Evolutionary conservation across 2,329 filamentous ascomycete genomes (phyloP), one percentile per base, ranked within the genome.

Genomic region (Pseudocercospora macadamiae): DNA sequence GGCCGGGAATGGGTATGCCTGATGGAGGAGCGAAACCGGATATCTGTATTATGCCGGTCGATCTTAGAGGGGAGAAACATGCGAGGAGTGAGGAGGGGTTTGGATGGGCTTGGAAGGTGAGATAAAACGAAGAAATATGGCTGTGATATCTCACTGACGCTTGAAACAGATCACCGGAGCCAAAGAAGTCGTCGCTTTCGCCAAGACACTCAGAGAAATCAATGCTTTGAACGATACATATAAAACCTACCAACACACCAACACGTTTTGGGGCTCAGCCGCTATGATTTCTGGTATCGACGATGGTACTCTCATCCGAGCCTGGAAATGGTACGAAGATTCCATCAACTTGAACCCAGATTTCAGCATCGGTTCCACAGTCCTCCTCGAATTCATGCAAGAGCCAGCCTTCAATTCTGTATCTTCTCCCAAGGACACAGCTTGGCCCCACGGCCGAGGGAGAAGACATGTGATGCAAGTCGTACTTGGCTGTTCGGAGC

Each of bases 41-140:
- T 4, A 60, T 74, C 8, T 61, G 56, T 1, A 54, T 73, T n/a
- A 60, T 71, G 39, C 57, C 71, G 4, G 70, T 68, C 53, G 72
- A 74, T 61, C 66, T 71, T 12, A 55, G 68, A 47, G 71, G 72
- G 3, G 68, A 71, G 51, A 64, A 64, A 36, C 71, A 73, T 51
- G 71, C 66, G 2, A 61, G 70, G 7, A 66, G 65, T 8, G 60
- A 65, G 1, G 57, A 62, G 37, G 68, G 64, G 2, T 74, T 74
- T 48, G 69, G 66, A 8, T 71, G 67, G 68, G 58, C 66, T 5
- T 66, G 70, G 9, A 44, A 44, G 9, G 39, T 25, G 14, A 44
- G 39, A 25, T 4, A 19, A 12, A 42, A 42, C 37, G 28, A 32
- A 6, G 28, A 32, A 6, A 32, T 32, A 32, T 12, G 6, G 28